Percentiles rank a stretch among this genome's conserved stretches.
These are phyloP conservation scores for Arthrobotrys pseudoclavata DNA, from an alignment of 2,329 filamentous ascomycete genomes.

Conservation along the genomic window DNA sequence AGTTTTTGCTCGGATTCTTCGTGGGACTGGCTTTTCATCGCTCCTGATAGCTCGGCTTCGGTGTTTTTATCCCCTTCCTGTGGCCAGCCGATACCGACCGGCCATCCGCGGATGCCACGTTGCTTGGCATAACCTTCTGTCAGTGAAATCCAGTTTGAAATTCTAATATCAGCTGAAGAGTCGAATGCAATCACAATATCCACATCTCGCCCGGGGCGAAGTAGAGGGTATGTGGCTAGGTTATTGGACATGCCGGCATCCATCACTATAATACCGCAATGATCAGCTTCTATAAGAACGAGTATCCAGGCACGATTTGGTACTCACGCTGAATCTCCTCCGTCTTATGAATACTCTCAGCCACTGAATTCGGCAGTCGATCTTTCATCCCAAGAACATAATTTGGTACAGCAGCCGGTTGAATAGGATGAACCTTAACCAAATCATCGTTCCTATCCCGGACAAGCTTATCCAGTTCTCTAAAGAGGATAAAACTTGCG, in stretches of 20 bases:
- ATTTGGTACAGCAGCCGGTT: constrained; percentile 91
- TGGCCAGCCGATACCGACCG: constrained; percentile 94
- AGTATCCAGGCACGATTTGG: background rate
- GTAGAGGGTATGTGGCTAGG: constrained; percentile 91
- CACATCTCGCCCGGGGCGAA: constrained; percentile 87
- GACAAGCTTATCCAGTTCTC: constrained; percentile 83
- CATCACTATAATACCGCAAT: constrained; percentile 43
- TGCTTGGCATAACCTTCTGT: constrained; percentile 93
- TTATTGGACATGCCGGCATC: constrained; percentile 99
- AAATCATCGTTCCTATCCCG: constrained; percentile 85
- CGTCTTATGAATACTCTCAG: constrained; percentile 78
- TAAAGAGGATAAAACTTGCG: constrained; percentile 79
- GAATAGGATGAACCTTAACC: constrained; percentile 92
- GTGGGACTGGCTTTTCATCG: constrained; percentile 73
- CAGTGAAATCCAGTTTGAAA: constrained; percentile 95
- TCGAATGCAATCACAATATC: constrained; percentile 95
- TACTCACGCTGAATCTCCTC: constrained; percentile 65
- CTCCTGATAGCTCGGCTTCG: constrained; percentile 76
- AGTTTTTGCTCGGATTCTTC: constrained; percentile 76
- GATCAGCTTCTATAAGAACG: background rate
- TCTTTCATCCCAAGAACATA: constrained; percentile 85
- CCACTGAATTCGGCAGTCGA: constrained; percentile 80
- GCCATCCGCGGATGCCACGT: constrained; percentile 93
- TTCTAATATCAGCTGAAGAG: constrained; percentile 90
- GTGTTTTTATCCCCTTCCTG: constrained; percentile 72